Conservation (phyloP, 176 grass and related monocot genomes). For the Hordeum marinum region DNA sequence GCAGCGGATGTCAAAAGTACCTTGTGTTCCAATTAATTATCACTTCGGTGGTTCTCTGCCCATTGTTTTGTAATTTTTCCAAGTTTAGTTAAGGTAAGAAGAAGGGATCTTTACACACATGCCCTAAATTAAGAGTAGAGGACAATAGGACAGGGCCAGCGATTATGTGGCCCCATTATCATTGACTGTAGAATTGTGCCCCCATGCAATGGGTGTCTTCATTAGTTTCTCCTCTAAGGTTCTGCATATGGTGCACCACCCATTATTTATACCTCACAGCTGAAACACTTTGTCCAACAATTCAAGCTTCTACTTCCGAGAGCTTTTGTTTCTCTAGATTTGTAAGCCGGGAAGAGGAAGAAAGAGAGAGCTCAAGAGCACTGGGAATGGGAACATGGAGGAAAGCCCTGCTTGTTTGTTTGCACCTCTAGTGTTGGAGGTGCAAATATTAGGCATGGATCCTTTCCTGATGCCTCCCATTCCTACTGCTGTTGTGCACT, state of each 20-base stretch:
- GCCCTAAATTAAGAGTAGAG: constrained; percentile 5
- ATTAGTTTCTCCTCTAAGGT: no score
- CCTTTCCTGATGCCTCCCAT: constrained; percentile 1
- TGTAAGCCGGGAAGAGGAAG: no score
- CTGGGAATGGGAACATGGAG: constrained; percentile 15
- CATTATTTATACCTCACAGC: no score
- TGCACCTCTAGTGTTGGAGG: background rate
- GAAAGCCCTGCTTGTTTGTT: background rate
- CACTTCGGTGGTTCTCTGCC: no score
- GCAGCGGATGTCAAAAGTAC: background rate
- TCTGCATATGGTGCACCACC: no score
- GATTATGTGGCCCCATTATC: background rate
- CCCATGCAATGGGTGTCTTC: background rate
- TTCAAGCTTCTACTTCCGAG: no score
- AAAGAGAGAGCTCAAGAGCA: constrained; percentile 11
- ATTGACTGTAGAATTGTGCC: no score
- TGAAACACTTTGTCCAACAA: no score
- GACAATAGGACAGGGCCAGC: background rate
- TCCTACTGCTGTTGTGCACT: constrained; percentile 11
- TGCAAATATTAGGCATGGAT: background rate
- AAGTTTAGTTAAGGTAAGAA: background rate
- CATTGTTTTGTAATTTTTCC: background rate
- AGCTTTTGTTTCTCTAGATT: no score
- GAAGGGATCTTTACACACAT: background rate
- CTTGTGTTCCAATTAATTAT: no score